Percentiles rank a stretch among this genome's conserved stretches.
Evolutionary conservation across 176 grass and related monocot species (phyloP).

Genomic region (Zoysia japonica): DNA sequence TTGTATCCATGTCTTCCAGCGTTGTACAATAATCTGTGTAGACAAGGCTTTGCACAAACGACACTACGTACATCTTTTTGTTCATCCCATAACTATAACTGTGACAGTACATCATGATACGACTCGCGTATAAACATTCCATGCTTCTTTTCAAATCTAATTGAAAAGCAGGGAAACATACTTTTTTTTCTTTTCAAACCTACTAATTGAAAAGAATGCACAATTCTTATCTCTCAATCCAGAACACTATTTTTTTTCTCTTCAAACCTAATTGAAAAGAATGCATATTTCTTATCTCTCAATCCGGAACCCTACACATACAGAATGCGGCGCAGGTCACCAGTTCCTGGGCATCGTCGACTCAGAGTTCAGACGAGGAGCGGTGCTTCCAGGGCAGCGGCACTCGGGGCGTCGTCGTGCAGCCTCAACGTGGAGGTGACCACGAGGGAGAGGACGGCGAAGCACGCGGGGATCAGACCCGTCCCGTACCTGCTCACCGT

Average conservation of each 20-base stretch:
- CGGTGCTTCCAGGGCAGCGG: conserved; percentile 44
- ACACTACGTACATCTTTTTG: neutral
- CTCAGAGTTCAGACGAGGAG: conserved; percentile 54
- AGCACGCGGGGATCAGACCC: conserved; percentile 51
- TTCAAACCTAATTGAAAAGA: conserved; percentile 45
- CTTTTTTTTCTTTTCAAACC: conserved; percentile 32
- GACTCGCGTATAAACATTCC: neutral
- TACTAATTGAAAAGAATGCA: conserved; percentile 36
- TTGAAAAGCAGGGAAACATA: conserved; percentile 7
- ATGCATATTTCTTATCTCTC: neutral
- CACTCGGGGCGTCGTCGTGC: conserved; percentile 20
- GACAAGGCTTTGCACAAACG: conserved; percentile 16
- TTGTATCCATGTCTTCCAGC: neutral
- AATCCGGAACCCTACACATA: neutral
- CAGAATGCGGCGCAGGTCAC: neutral
- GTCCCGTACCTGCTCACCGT: conserved; percentile 57
- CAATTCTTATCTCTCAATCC: neutral
- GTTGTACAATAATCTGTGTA: conserved; percentile 50
- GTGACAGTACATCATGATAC: conserved; percentile 1
- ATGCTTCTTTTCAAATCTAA: conserved; percentile 41
- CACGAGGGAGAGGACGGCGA: conserved; percentile 43
- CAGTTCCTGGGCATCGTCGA: neutral
- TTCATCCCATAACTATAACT: neutral
- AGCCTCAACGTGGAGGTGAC: conserved; percentile 48
- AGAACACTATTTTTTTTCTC: neutral